Conservation (phyloP, 1,284 basidiomycete species). For the Leccinum cinnamomeum region DNA sequence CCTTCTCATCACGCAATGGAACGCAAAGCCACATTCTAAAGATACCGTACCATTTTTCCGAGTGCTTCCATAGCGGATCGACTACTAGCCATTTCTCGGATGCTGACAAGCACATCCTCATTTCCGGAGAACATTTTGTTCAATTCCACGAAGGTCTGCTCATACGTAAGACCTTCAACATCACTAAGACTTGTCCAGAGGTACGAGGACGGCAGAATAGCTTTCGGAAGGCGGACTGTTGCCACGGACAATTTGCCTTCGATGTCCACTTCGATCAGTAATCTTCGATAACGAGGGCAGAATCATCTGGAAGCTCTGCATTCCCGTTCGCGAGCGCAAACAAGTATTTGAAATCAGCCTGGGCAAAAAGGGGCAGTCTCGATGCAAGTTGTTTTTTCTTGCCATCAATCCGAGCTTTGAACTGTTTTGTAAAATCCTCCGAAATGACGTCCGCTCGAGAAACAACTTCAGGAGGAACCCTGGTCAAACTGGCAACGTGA, state of each 20-base stretch:
- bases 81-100: conserved; percentile 69
- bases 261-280: conserved; percentile 4
- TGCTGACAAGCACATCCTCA: conserved; percentile 67
- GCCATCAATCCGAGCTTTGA: conserved; percentile 72
- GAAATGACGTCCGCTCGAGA: conserved; percentile 86
- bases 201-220: conserved; percentile 74
- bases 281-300: not conserved
- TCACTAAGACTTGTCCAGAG: conserved; percentile 86
- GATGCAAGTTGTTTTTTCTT: conserved; percentile 56
- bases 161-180: conserved; percentile 78
- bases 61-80: conserved; percentile 77
- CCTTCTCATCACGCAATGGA: conserved; percentile 76
- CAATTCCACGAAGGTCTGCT: conserved; percentile 72
- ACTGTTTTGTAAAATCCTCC: conserved; percentile 83
- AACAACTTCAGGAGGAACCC: conserved; percentile 80
- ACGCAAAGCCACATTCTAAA: conserved; percentile 95
- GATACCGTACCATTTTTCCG: conserved; percentile 91
- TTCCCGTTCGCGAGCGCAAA: conserved; percentile 56
- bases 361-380: conserved; percentile 70
- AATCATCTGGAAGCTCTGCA: conserved; percentile 49
- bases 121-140: conserved; percentile 63
- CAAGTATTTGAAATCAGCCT: conserved; percentile 87
- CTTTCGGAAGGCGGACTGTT: conserved; percentile 80
- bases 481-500: conserved; percentile 86
- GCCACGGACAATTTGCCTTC: conserved; percentile 82